phyloP scores from a whole-genome alignment of 73 alveolate species.

The Strombidium stylifer region DNA sequence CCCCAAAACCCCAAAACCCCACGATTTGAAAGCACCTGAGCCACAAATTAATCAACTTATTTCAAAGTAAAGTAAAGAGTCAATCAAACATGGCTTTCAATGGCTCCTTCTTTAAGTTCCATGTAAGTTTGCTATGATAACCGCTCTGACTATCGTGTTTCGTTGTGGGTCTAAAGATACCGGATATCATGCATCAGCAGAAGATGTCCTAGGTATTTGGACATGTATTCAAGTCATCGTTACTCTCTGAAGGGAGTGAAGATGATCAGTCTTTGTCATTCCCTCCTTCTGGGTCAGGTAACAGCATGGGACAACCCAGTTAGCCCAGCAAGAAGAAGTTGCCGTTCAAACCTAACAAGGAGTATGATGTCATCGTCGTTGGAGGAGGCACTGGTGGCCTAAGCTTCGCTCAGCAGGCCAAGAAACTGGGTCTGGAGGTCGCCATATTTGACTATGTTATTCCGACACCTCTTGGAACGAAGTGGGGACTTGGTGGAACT shows the following conservation, averaged over 20 bases:
- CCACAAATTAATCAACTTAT: no score
- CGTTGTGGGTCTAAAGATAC: not conserved
- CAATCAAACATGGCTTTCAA: no score
- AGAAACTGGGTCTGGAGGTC: conserved; percentile 56
- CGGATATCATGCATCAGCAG: not conserved
- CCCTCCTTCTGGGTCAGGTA: no score
- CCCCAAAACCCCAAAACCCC: not conserved
- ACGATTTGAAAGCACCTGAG: no score
- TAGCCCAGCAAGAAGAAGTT: not conserved
- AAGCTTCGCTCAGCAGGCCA: conserved; percentile 69
- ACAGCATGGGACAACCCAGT: no score
- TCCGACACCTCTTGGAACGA: conserved; percentile 70
- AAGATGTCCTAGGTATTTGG: not conserved
- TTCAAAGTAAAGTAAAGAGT: not conserved
- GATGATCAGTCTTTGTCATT: not conserved
- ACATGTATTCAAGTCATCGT: not conserved
- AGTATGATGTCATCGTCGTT: conserved; percentile 70
- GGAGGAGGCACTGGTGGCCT: conserved; percentile 91
- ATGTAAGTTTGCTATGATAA: not conserved
- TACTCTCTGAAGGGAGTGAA: not conserved
- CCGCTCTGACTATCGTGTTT: not conserved
- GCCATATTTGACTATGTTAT: conserved; percentile 77
- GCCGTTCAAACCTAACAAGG: conserved; percentile 39
- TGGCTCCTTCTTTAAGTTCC: no score
- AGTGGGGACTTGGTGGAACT: conserved; percentile 85